Evolutionary conservation across 2,329 filamentous ascomycete genomes (phyloP), one percentile per base, ranked within the genome.

Genomic region (Diaporthe destruens): DNA sequence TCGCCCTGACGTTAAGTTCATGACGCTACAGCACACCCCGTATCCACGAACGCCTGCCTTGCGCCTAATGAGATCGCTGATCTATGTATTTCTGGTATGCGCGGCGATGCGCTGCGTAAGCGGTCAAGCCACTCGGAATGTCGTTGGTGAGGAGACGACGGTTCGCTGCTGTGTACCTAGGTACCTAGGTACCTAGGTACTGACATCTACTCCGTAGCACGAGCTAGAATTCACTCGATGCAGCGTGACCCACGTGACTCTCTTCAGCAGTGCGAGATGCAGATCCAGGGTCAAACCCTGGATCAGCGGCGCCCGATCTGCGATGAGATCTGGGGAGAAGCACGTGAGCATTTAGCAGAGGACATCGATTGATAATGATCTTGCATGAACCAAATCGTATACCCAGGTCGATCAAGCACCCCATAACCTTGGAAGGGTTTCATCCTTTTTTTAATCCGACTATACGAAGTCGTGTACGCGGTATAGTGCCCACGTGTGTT

Each of bases 31-130:
- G 36, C 36, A 5, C 36, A 3, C 14, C 42, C 42, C 42, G 44
- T 49, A 49, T 49, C 36, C 59, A 12, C 25, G 6, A 12, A 49
- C 59, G 59, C 29, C 25, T 44, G 42, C 36, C 36, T 39, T 29
- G 29, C 29, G 57, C 25, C 57, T 63, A 42, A 42, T 25, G 57
- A 39, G 39, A n/a, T 42, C n/a, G 42, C 59, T 51, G 59, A 65
- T 65, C 23, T 36, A 44, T 42, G 44, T 34, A 42, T 29, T 65
- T 18, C 12, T n/a, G 14, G 44, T 34, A 4, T 51, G 61, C 61
- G 20, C 44, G 49, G 59, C 42, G 11, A 25, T 36, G 61, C 32
- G 61, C 44, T 65, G 61, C 61, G 44, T 65, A 65, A 65, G 59
- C 59, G 59, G 23, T 42, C 59, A 65, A 65, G 61, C 61, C 61